Conservation (phyloP, 1,284 basidiomycete species). For the Takashimella koratensis region DNA sequence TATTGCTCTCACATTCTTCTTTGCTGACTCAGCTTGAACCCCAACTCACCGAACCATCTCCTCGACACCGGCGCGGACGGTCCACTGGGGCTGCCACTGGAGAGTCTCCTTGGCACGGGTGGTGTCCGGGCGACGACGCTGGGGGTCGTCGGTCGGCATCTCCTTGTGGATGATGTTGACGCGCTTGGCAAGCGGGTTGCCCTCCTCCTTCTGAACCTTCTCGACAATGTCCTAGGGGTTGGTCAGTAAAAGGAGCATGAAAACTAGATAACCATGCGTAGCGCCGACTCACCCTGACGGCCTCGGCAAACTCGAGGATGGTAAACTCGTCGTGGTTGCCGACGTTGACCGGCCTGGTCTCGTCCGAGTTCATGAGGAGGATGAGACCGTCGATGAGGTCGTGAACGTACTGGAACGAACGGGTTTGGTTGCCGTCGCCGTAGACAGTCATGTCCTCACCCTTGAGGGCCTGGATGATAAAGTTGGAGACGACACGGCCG, state of each 20-base stretch:
- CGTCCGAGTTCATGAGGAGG: constrained; percentile 85
- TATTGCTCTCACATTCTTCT: background rate
- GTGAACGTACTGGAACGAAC: constrained; percentile 85
- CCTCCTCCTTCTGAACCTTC: constrained; percentile 80
- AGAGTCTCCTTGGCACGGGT: constrained; percentile 80
- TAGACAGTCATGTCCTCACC: constrained; percentile 96
- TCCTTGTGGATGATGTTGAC: constrained; percentile 76
- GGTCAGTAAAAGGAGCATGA: background rate
- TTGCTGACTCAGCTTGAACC: too few relatives aligned
- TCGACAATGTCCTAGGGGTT: constrained; percentile 65
- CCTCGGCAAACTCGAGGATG: constrained; percentile 81
- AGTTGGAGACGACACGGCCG: constrained; percentile 96
- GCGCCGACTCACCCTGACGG: constrained; percentile 58
- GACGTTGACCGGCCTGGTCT: constrained; percentile 90
- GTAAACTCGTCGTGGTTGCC: constrained; percentile 92
- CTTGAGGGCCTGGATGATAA: constrained; percentile 92
- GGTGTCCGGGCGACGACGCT: constrained; percentile 88
- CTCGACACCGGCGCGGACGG: constrained; percentile 43
- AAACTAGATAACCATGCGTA: too few relatives aligned
- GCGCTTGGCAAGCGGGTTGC: constrained; percentile 55
- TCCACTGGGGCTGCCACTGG: constrained; percentile 85
- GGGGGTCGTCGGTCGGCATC: constrained; percentile 90
- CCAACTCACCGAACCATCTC: constrained; percentile 16
- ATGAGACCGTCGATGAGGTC: constrained; percentile 63
- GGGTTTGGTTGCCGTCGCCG: constrained; percentile 91